Evolutionary conservation across 106 monocot species (phyloP).

Genomic region (Hemerocallis citrina): DNA sequence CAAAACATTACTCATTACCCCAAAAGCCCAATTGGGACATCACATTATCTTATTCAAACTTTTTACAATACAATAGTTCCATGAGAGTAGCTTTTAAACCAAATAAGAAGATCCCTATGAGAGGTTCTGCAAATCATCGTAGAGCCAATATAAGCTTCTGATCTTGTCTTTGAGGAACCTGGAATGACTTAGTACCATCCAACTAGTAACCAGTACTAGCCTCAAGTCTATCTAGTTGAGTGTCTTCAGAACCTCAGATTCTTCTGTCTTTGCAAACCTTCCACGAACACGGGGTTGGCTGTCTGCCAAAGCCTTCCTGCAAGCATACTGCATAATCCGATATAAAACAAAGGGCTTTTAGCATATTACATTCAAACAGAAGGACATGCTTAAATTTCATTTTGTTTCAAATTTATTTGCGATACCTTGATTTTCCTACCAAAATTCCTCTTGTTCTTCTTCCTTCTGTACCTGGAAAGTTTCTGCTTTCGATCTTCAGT

Average conservation of each 20-base stretch:
- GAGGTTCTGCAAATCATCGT: too few relatives aligned
- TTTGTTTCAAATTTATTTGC: too few relatives aligned
- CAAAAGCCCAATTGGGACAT: slow-evolving; percentile 1
- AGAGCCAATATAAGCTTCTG: too few relatives aligned
- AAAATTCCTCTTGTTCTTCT: slow-evolving; percentile 83
- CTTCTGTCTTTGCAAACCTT: slow-evolving; percentile 44
- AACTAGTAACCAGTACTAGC: slow-evolving; percentile 1
- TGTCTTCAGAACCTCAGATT: slow-evolving; percentile 8
- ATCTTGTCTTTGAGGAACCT: neutral
- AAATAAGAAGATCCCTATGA: neutral
- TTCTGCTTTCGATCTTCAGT: slow-evolving; percentile 69
- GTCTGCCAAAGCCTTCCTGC: slow-evolving; percentile 61
- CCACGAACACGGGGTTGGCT: slow-evolving; percentile 45
- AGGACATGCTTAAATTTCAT: too few relatives aligned
- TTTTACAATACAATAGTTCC: slow-evolving; percentile 1
- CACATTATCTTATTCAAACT: slow-evolving; percentile 5
- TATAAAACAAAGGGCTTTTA: too few relatives aligned
- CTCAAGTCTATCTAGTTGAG: neutral
- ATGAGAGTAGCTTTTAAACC: too few relatives aligned
- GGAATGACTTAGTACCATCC: neutral
- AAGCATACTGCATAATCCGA: slow-evolving; percentile 49
- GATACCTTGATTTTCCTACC: slow-evolving; percentile 88
- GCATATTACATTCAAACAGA: too few relatives aligned
- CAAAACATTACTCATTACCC: too few relatives aligned
- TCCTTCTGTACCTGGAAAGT: slow-evolving; percentile 80